phyloP scores from a whole-genome alignment of 768 basidiomycete species.

The Tremella mesenterica region DNA sequence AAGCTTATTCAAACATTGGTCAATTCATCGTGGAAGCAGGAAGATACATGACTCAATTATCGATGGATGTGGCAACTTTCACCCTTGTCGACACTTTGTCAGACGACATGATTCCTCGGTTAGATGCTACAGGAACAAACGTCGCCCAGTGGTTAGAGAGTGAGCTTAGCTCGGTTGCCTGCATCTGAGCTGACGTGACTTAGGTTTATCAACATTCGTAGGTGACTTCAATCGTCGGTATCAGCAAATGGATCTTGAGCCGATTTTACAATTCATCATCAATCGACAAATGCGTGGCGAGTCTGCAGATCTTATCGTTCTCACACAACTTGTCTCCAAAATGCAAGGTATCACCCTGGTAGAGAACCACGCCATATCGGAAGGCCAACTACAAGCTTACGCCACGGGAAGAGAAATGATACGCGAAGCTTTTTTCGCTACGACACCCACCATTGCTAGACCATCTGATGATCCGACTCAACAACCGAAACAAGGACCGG shows the following conservation, averaged over 20 bases:
- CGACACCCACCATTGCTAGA: conserved; percentile 28
- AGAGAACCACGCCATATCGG: conserved; percentile 65
- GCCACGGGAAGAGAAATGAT: conserved; percentile 80
- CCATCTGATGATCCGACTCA: conserved; percentile 18
- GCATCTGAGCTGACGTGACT: conserved; percentile 6
- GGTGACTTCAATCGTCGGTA: conserved; percentile 85
- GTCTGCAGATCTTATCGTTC: conserved; percentile 66
- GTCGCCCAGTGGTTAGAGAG: conserved; percentile 31
- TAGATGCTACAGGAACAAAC: conserved; percentile 25
- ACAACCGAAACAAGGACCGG: conserved; percentile 29
- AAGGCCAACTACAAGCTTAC: conserved; percentile 80
- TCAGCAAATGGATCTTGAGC: conserved; percentile 63
- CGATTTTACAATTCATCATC: conserved; percentile 78
- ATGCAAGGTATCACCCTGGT: conserved; percentile 92
- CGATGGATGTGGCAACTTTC: conserved; percentile 86
- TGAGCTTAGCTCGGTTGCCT: conserved; percentile 3
- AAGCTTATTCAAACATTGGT: conserved; percentile 86
- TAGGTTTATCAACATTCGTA: conserved; percentile 85
- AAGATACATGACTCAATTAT: conserved; percentile 81
- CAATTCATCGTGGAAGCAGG: conserved; percentile 80
- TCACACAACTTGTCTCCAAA: conserved; percentile 87
- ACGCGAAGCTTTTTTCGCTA: conserved; percentile 58
- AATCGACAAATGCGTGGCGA: conserved; percentile 78
- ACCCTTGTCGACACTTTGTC: conserved; percentile 78
- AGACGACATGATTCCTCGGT: conserved; percentile 46